Evolutionary conservation across 495 filamentous ascomycete genomes (phyloP).

Genomic region (Hypomontagnella monticulosa): DNA sequence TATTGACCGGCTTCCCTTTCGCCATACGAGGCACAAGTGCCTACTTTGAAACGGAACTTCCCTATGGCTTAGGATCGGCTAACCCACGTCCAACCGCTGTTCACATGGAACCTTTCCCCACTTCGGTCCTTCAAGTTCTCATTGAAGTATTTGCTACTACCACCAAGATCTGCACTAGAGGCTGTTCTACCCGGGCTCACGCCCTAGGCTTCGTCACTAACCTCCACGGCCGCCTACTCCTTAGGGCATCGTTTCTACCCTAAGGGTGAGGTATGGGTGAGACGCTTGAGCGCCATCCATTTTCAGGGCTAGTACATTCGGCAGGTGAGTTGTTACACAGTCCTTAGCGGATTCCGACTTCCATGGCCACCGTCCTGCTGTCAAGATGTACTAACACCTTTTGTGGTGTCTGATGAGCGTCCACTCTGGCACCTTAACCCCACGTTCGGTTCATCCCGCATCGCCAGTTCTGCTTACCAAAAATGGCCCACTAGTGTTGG

Average conservation of each 20-base stretch:
- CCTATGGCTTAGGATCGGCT: conserved; percentile 14
- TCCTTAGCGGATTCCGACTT: conserved; percentile 14
- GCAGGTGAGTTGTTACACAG: conserved; percentile 14
- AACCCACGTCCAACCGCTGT: conserved; percentile 12
- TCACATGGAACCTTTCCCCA: conserved; percentile 14
- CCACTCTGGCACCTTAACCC: conserved; percentile 13
- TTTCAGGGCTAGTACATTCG: conserved; percentile 14
- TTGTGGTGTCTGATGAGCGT: conserved; percentile 14
- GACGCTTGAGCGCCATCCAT: conserved; percentile 13
- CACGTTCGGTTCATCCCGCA: conserved; percentile 12
- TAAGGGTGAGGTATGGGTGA: conserved; percentile 13
- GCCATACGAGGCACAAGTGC: conserved; percentile 10
- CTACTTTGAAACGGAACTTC: conserved; percentile 13
- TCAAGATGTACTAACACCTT: conserved; percentile 15
- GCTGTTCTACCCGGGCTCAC: conserved; percentile 10
- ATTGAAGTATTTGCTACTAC: conserved; percentile 15
- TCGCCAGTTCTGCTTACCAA: conserved; percentile 14
- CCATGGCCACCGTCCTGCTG: conserved; percentile 13
- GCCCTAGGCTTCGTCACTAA: conserved; percentile 13
- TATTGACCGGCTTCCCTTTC: conserved; percentile 14
- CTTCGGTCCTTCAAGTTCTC: conserved; percentile 12
- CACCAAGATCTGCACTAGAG: conserved; percentile 14
- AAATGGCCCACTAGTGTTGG: conserved; percentile 14
- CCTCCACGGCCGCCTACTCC: conserved; percentile 13
- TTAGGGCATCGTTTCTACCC: conserved; percentile 14